These are phyloP conservation scores for Singerocomus rubriflavus DNA, from an alignment of 1,284 basidiomycete species.

Conservation along the genomic window DNA sequence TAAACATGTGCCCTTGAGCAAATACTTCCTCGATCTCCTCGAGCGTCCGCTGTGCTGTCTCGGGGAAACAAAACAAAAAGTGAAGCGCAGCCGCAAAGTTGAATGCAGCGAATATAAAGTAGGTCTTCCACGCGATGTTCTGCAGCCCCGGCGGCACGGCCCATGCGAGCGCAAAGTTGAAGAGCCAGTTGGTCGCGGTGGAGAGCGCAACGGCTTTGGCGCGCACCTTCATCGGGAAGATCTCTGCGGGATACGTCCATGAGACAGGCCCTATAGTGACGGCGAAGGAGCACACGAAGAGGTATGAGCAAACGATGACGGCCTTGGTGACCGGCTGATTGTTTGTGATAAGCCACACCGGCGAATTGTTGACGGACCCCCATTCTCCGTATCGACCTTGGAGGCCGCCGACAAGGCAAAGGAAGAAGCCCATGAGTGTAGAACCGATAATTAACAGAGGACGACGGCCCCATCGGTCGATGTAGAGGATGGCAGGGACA, in stretches of 20 bases:
- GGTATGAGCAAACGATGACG: conserved; percentile 73
- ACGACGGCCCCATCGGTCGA: conserved; percentile 77
- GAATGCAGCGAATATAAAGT: conserved; percentile 78
- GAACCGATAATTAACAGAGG: conserved; percentile 69
- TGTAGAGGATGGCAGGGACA: conserved; percentile 72
- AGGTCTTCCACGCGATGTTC: conserved; percentile 56
- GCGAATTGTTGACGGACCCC: conserved; percentile 33
- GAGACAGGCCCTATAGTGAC: conserved; percentile 75
- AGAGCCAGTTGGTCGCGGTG: conserved; percentile 65
- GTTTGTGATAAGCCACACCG: conserved; percentile 59
- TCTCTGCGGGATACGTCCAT: conserved; percentile 66
- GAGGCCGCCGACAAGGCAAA: conserved; percentile 74
- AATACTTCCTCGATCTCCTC: conserved; percentile 79
- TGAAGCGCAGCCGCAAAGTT: conserved; percentile 70
- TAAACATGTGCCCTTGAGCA: conserved; percentile 60
- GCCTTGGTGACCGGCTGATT: conserved; percentile 59
- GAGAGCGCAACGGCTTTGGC: conserved; percentile 69
- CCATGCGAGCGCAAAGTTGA: conserved; percentile 72
- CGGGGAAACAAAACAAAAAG: conserved; percentile 71
- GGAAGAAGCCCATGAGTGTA: conserved; percentile 69
- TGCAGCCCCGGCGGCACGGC: conserved; percentile 56
- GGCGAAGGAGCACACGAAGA: conserved; percentile 72
- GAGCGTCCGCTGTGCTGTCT: conserved; percentile 68
- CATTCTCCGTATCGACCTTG: conserved; percentile 67
- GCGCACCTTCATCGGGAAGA: conserved; percentile 69